Evolutionary conservation across 768 basidiomycete genomes (phyloP), one percentile per base, ranked within the genome.

Genomic region (Termitomyces sp.): DNA sequence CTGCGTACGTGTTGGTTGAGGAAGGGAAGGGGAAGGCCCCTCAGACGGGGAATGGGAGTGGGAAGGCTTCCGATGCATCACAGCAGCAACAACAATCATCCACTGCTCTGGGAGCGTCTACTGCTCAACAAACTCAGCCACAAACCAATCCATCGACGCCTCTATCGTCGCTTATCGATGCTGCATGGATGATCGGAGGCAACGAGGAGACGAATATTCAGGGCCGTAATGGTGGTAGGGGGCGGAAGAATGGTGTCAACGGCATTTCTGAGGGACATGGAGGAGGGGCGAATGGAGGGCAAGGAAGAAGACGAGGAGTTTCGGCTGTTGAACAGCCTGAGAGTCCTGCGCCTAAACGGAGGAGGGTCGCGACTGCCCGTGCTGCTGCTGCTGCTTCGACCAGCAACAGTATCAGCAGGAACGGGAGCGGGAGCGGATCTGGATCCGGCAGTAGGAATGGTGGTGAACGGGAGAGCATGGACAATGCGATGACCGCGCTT

Each of bases 161-260:
- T 1, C 62, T 85, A 40, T 80, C 84, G 54, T 84, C 82, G 0
- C 68, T 85, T n/a, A 62, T 84, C 18, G 79, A 72, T 56, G 83
- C 84, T 3, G 83, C 84, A 11, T 73, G 81, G 32, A 77, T 78
- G 52, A 76, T 84, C 70, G 76, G 77, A 63, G 70, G 66, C 20
- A 63, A 68, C 50, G 70, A 70, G 13, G 68, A 60, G 3, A 64
- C 62, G 43, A 59, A 61, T 50, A 40, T 52, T 25, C 54, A 56
- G 3, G 55, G 47, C 41, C 63, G 57, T 9, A 54, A 69, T 48
- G 72, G 71, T 11, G 71, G 67, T 41, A 61, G 58, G 50, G 43
- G 52, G 32, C 49, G 47, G 20, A 53, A 50, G 35, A 45, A 43
- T 33, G 36, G 52, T 42, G 42, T 51, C 7, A 61, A 52, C 13